Conservation (phyloP, 345 rosid species). For the Sapria himalayana region DNA sequence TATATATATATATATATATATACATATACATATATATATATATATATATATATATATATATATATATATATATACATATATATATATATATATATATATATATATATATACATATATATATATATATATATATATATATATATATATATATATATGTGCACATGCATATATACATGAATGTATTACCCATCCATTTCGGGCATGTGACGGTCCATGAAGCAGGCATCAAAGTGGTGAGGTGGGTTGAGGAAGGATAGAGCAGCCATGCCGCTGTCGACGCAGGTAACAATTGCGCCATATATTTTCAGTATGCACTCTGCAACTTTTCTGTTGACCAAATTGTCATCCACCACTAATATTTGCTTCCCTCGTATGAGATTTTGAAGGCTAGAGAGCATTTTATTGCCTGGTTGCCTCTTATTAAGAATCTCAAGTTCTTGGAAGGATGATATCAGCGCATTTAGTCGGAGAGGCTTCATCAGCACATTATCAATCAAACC, state of each 20-base stretch:
- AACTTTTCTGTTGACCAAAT: constrained; percentile 67
- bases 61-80: too few relatives aligned
- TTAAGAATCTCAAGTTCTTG: constrained; percentile 51
- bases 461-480: constrained; percentile 54
- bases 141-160: too few relatives aligned
- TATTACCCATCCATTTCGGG: constrained; percentile 93
- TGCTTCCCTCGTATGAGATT: constrained; percentile 32
- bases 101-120: too few relatives aligned
- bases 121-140: too few relatives aligned
- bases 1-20: too few relatives aligned
- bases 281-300: constrained; percentile 63
- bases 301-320: constrained; percentile 77
- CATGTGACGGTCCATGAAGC: constrained; percentile 97
- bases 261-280: constrained; percentile 59
- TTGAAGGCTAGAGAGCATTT: constrained; percentile 27
- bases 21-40: too few relatives aligned
- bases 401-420: constrained; percentile 24
- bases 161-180: too few relatives aligned
- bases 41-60: too few relatives aligned
- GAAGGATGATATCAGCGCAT: constrained; percentile 40
- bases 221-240: constrained; percentile 68
- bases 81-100: too few relatives aligned
- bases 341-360: constrained; percentile 87
- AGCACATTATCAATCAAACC: constrained; percentile 36
- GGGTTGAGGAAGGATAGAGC: constrained; percentile 52